These are phyloP conservation scores for Trichoderma orchidacearum DNA, from an alignment of 495 filamentous ascomycete species.

Conservation along the genomic window DNA sequence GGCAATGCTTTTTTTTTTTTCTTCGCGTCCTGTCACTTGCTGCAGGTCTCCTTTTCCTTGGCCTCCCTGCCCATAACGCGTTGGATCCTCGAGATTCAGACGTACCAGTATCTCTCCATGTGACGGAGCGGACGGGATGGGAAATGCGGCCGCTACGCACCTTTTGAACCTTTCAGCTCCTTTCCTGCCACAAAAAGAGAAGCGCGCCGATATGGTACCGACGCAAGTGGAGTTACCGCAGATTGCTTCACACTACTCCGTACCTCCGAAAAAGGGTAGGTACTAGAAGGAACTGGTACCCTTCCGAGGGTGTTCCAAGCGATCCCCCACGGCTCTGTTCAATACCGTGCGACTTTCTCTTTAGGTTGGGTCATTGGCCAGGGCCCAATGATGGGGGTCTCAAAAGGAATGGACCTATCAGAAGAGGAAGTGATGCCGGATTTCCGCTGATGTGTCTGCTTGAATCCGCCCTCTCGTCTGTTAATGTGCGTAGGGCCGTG, in stretches of 20 bases:
- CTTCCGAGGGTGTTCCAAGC: too few species aligned
- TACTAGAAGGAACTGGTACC: neutral
- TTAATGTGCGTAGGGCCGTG: neutral
- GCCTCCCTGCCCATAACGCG: too few species aligned
- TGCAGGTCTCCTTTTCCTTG: neutral
- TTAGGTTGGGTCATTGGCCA: too few species aligned
- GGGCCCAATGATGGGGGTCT: neutral
- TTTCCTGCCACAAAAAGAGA: neutral
- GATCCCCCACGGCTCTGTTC: too few species aligned
- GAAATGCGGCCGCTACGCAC: too few species aligned
- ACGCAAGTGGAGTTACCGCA: neutral
- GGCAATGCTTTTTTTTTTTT: too few species aligned
- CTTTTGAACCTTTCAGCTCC: too few species aligned
- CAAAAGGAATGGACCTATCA: neutral
- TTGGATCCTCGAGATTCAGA: too few species aligned
- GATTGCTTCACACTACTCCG: too few species aligned
- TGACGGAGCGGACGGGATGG: too few species aligned
- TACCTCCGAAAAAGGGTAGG: neutral
- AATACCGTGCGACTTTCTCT: too few species aligned
- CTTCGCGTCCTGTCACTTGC: neutral
- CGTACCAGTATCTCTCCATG: too few species aligned
- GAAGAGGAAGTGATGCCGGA: neutral
- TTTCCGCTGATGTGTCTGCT: neutral
- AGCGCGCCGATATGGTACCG: neutral
- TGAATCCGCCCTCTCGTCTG: neutral